Evolutionary conservation across 1,139 yeast genomes (phyloP).

Genomic region (Taphrina communis): DNA sequence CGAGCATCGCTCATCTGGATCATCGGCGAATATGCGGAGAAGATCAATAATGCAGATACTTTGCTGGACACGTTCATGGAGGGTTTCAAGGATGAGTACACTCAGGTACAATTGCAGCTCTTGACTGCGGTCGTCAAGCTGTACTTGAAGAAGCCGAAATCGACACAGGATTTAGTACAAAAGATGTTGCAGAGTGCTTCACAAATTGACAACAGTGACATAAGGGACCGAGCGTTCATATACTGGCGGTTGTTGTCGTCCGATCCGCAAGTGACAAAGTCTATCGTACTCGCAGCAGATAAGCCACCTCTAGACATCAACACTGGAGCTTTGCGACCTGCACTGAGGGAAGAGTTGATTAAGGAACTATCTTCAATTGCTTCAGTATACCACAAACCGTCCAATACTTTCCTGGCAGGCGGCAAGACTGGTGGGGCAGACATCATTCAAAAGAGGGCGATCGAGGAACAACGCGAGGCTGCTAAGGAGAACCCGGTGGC

Average conservation of each 20-base stretch:
- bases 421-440: slow-evolving; percentile 55
- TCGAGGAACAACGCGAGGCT: slow-evolving; percentile 76
- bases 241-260: slow-evolving; percentile 91
- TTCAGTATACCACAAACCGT: slow-evolving; percentile 87
- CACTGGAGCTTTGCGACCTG: slow-evolving; percentile 67
- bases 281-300: slow-evolving; percentile 61
- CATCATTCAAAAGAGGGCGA: slow-evolving; percentile 59
- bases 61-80: slow-evolving; percentile 61
- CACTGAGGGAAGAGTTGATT: slow-evolving; percentile 69
- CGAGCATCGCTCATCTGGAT: slow-evolving; percentile 85
- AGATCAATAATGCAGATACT: slow-evolving; percentile 62
- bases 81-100: slow-evolving; percentile 72
- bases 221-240: slow-evolving; percentile 89
- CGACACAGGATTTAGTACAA: slow-evolving; percentile 63
- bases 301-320: slow-evolving; percentile 76
- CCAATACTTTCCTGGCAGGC: slow-evolving; percentile 66
- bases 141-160: slow-evolving; percentile 59
- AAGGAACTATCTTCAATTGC: slow-evolving; percentile 83
- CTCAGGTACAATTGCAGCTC: slow-evolving; percentile 75
- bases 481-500: slow-evolving; percentile 79
- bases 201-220: slow-evolving; percentile 84
- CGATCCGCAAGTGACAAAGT: slow-evolving; percentile 58
- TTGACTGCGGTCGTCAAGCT: slow-evolving; percentile 81
- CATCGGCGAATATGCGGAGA: slow-evolving; percentile 82
- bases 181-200: slow-evolving; percentile 77